Conservation (phyloP, 805 yeast genomes). For the Ogataea philodendri region DNA sequence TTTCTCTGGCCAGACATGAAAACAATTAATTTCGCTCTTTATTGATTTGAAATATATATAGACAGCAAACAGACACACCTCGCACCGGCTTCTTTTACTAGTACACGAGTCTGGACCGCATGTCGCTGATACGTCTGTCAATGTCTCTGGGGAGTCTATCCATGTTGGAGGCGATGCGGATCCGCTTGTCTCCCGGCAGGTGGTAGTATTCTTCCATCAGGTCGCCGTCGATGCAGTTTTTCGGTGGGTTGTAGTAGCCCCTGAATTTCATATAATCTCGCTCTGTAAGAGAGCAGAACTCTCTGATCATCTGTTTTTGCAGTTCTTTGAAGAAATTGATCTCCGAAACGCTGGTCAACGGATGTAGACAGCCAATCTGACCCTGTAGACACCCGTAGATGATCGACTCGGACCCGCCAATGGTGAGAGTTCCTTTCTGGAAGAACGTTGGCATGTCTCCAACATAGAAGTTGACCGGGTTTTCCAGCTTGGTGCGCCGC, state of each 20-base stretch:
- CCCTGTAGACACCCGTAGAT: constrained; percentile 81
- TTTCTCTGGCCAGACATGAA: constrained; percentile 15
- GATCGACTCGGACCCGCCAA: constrained; percentile 65
- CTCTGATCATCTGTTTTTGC: constrained; percentile 45
- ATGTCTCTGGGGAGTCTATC: constrained; percentile 50
- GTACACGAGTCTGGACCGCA: constrained; percentile 41
- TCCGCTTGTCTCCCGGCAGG: constrained; percentile 36
- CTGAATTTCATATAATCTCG: constrained; percentile 68
- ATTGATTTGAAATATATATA: too few species aligned
- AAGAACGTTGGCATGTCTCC: constrained; percentile 72
- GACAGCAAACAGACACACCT: constrained; percentile 8
- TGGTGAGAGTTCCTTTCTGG: constrained; percentile 48
- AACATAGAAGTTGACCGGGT: constrained; percentile 56
- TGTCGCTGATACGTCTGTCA: constrained; percentile 50
- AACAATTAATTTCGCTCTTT: too few species aligned
- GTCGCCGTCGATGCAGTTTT: constrained; percentile 85
- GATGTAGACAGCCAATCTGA: constrained; percentile 68
- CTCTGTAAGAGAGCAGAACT: constrained; percentile 48
- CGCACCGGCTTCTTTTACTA: constrained; percentile 12
- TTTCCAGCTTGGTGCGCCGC: constrained; percentile 45
- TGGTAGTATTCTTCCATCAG: constrained; percentile 58
- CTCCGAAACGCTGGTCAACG: constrained; percentile 63
- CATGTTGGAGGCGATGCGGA: constrained; percentile 39
- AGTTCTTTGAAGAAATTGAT: constrained; percentile 54
- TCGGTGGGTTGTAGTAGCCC: constrained; percentile 78